Percentiles rank a stretch among this genome's conserved stretches.
Conservation (phyloP, 371 early-diverging fungal genomes). For the Dipsacomyces acuminosporus region DNA sequence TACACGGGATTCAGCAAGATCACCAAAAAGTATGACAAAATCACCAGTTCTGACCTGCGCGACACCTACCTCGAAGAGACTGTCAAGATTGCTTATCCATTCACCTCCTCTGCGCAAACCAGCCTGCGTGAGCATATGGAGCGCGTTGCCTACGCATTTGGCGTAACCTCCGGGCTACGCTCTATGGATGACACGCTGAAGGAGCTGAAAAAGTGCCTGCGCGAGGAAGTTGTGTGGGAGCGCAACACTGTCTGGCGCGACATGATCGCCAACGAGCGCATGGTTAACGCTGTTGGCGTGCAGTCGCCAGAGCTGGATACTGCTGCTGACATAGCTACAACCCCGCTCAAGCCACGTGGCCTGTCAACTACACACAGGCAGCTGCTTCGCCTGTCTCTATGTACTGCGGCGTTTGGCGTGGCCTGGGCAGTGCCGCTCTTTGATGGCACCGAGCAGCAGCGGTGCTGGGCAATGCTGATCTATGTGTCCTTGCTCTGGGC, state of each 20-base stretch:
- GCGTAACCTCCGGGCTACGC: conserved; percentile 34
- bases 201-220: conserved; percentile 73
- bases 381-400: conserved; percentile 31
- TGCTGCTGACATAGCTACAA: neutral
- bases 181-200: conserved; percentile 58
- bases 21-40: conserved; percentile 95
- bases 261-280: conserved; percentile 88
- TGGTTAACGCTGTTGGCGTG: conserved; percentile 56
- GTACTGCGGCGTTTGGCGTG: conserved; percentile 54
- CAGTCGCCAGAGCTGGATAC: conserved; percentile 38
- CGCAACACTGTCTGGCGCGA: conserved; percentile 97
- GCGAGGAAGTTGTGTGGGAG: conserved; percentile 92
- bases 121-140: conserved; percentile 60
- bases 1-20: conserved; percentile 93
- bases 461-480: conserved; percentile 84
- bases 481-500: conserved; percentile 92
- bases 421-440: conserved; percentile 56
- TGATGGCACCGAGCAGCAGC: conserved; percentile 60
- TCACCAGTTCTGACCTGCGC: conserved; percentile 61
- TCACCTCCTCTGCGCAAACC: conserved; percentile 54
- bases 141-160: conserved; percentile 26
- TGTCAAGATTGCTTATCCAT: conserved; percentile 62
- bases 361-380: conserved; percentile 32
- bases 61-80: conserved; percentile 49
- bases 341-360: conserved; percentile 18